Conservation (phyloP, 2,329 filamentous ascomycete species). For the Parastagonospora nodorum region DNA sequence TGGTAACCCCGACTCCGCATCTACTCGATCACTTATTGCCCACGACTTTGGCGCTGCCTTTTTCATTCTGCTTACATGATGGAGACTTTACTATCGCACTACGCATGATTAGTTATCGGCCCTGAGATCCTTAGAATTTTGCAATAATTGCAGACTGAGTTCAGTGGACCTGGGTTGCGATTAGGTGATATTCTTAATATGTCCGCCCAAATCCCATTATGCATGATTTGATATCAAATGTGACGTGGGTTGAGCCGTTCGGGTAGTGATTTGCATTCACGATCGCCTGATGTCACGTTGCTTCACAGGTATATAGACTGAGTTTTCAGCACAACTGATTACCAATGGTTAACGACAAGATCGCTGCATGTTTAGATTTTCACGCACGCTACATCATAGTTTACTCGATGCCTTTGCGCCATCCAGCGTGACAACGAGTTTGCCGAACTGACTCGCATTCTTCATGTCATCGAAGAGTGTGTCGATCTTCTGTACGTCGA, state of each 20-base stretch:
- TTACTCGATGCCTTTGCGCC: conserved; percentile 31
- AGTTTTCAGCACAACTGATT: no score
- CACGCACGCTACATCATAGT: conserved; percentile 22
- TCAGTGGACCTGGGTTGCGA: no score
- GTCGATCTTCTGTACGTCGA: conserved; percentile 80
- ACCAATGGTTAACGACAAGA: no score
- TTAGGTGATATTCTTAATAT: no score
- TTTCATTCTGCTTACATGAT: not conserved
- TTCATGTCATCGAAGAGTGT: conserved; percentile 87
- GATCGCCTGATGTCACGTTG: no score
- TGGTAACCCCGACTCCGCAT: not conserved
- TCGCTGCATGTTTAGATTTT: not conserved
- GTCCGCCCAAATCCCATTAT: no score
- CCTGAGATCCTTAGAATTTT: no score
- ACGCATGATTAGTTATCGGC: not conserved
- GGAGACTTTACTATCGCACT: not conserved
- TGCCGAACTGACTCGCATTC: conserved; percentile 84
- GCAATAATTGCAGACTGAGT: no score
- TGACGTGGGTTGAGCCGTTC: no score
- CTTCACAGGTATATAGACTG: no score
- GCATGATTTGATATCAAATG: no score
- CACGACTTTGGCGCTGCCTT: not conserved
- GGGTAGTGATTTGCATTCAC: no score
- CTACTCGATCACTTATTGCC: not conserved
- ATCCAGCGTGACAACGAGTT: conserved; percentile 71